These are phyloP conservation scores for Prunus fruticosa DNA, from an alignment of 306 rosid genomes.

Conservation along the genomic window DNA sequence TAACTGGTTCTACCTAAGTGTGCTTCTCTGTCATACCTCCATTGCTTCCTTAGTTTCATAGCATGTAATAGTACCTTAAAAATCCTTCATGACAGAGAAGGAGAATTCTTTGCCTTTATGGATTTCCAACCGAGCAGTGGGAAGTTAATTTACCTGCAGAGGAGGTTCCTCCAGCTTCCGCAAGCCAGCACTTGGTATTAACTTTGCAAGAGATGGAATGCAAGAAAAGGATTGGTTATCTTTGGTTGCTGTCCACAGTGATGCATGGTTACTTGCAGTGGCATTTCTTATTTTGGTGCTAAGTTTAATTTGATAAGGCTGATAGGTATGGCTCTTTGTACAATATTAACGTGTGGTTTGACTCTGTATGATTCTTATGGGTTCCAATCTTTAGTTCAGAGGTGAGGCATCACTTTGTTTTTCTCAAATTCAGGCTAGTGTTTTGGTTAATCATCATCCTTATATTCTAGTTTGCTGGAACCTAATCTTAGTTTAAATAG, in stretches of 20 bases:
- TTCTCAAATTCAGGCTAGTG: neutral
- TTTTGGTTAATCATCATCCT: neutral
- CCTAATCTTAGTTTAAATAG: neutral
- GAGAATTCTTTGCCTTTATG: slow-evolving; percentile 76
- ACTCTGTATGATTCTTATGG: neutral
- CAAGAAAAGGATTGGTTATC: slow-evolving; percentile 65
- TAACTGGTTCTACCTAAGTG: no score
- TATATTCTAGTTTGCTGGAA: neutral
- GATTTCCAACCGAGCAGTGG: slow-evolving; percentile 71
- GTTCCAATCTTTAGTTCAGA: neutral
- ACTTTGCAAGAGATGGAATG: slow-evolving; percentile 69
- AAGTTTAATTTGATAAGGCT: slow-evolving; percentile 59
- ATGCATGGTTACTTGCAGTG: slow-evolving; percentile 70
- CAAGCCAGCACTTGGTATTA: slow-evolving; percentile 76
- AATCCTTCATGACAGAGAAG: slow-evolving; percentile 45
- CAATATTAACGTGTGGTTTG: neutral
- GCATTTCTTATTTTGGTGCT: slow-evolving; percentile 63
- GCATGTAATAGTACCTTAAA: slow-evolving; percentile 1
- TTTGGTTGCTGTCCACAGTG: slow-evolving; percentile 72
- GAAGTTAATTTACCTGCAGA: slow-evolving; percentile 66
- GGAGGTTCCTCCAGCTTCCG: slow-evolving; percentile 71
- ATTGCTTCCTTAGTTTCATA: neutral
- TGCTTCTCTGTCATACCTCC: neutral
- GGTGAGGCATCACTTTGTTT: neutral
- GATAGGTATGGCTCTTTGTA: slow-evolving; percentile 49